Evolutionary conservation across 768 basidiomycete genomes (phyloP), one percentile per base, ranked within the genome.

Genomic region (Suillus americanus): DNA sequence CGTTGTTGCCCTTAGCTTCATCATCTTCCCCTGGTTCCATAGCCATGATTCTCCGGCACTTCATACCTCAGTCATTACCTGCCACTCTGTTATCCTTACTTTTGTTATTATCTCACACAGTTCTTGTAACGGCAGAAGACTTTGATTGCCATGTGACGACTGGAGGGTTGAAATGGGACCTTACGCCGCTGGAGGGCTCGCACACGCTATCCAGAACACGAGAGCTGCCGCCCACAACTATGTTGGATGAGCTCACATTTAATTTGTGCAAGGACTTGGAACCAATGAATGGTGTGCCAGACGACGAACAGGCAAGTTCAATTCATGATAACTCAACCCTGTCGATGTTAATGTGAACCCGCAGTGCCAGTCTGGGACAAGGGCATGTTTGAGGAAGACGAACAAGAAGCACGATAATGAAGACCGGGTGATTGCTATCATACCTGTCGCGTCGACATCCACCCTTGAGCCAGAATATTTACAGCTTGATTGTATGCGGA

Each of bases 371-470:
- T 62, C 73, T 25, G 90, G 86, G 28, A 91, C 91, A 56, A 81
- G 88, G 69, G 90, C 87, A 57, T 96, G 94, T 76, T 78, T 94
- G 37, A 89, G 85, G 5, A 85, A 83, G 69, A 83, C 80, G 40
- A 93, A 94, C 70, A 69, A 78, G 68, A 92, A 90, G 75, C 68
- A 72, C 1, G 81, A 79, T 25, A 74, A 80, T 46, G 62, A 78
- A 3, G 89, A 91, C 67, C 83, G 91, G 60, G 75, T 95, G 70
- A 79, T 87, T 33, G 80, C 86, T 37, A 91, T 94, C n/a, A 86
- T 95, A 62, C 88, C 92, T n/a, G 70, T 95, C 37, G 90, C 87
- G 10, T 79, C 81, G 66, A 74, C 74, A 0, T 69, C 73, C 13
- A 65, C 62, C 43, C 72, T 77, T 33, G 61, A 71, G 12, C 68